Percentiles rank a stretch among this genome's conserved stretches.
Evolutionary conservation across 2,329 filamentous ascomycete genomes (phyloP).

Genomic region (Colletotrichum sp.): DNA sequence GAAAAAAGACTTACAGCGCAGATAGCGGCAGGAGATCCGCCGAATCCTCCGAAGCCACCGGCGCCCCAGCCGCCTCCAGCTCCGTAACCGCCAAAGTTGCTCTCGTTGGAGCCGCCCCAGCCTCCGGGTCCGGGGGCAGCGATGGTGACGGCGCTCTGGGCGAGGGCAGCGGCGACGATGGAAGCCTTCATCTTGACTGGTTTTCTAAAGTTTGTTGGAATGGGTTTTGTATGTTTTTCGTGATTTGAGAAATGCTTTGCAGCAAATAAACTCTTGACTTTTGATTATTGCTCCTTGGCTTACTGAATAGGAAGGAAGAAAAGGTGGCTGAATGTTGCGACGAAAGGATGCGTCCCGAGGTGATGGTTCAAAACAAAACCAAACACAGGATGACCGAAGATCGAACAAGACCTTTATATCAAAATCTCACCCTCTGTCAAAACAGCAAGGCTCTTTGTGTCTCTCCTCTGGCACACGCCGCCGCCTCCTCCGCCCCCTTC

Average conservation of each 20-base stretch:
- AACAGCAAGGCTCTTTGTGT: background rate
- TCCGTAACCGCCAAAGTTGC: conserved; percentile 11
- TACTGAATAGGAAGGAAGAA: background rate
- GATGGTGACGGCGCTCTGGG: conserved; percentile 8
- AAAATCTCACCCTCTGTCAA: background rate
- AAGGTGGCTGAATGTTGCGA: background rate
- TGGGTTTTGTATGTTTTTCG: background rate
- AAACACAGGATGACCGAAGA: conserved; percentile 1
- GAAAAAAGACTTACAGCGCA: conserved; percentile 5
- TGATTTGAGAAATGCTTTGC: background rate
- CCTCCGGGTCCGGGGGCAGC: conserved; percentile 7
- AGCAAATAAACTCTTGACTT: background rate
- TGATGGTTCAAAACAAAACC: background rate
- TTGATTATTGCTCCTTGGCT: background rate
- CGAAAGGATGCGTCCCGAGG: conserved; percentile 7
- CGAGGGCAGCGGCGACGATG: conserved; percentile 10
- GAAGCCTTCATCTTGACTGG: conserved; percentile 17
- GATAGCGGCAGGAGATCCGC: background rate
- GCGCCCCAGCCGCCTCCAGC: background rate
- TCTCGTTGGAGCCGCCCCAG: background rate
- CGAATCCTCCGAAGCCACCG: conserved; percentile 9
- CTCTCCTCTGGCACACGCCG: background rate
- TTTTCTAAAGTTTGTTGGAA: background rate
- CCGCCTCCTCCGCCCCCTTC: background rate
- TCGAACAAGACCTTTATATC: conserved; percentile 16